Base-by-base conservation (phyloP, 257 asterid genomes). In the Anisodus acutangulus region DNA sequence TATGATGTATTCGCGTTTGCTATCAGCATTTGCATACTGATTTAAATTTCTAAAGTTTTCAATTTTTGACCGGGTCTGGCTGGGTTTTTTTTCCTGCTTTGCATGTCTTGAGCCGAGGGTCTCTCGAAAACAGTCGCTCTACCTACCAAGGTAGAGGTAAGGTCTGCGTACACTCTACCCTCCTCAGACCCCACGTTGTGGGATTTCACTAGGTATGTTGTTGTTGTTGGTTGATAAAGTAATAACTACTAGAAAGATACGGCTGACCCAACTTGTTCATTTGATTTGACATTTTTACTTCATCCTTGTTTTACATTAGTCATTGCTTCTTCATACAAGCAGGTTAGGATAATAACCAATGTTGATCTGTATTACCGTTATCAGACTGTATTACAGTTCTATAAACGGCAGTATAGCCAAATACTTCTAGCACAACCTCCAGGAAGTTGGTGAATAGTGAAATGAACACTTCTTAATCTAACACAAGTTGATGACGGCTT, bases 401-500 rank as follows among this genome's bases (percentile, higher is more conserved):
- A 31, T 76, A 76, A 76, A 74, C 4, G 3, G 39, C 62, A 49
- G 19, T 26, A 51, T 76, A 74, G 62, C 81, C 80, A 74, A 49
- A 45, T 45, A 31, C 45, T 47, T 6, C 80, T 45, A 71, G 41
- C 11, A 71, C 80, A 45, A 71, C 35, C 80, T 8, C n/a, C 39
- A 71, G 58, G 58, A 45, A 72, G 0, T 51, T 76, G 62, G 12
- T 22, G 22, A 58, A 51, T 22, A 76, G 8, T 53, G 43, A 19
- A 12, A 74, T 3, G 81, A 22, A 49, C 22, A 74, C 35, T 31
- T 31, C 37, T 53, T 47, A 22, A 53, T 12, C 81, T 9, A 76
- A 22, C 22, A 76, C 81, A 76, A 12, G 43, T 3, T 26, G 41
- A 22, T 76, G 62, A 49, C 4, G 45, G 13, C 19, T 74, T 39